Percentiles rank a stretch among this genome's conserved stretches.
Conservation (phyloP, 495 filamentous ascomycete species). For the Aspergillus sclerotioniger region DNA sequence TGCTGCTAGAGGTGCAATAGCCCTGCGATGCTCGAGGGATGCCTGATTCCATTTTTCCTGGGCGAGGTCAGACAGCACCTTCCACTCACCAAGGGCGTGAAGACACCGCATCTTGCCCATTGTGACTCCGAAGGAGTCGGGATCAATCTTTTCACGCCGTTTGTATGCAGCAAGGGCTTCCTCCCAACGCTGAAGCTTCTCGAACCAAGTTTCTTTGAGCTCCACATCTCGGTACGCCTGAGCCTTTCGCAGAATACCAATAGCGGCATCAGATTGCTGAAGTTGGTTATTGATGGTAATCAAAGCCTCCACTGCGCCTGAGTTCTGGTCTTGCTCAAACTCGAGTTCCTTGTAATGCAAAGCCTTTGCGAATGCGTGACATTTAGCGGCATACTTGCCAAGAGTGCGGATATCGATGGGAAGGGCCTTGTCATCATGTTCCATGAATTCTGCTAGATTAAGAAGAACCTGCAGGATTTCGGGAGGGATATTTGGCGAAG, state of each 20-base stretch:
- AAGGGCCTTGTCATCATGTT: conserved; percentile 96
- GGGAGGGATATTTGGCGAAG: conserved; percentile 87
- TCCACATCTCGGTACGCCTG: conserved; percentile 94
- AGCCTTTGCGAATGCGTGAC: conserved; percentile 96
- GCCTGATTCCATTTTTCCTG: conserved; percentile 93
- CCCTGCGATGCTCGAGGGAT: conserved; percentile 74
- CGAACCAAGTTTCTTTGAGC: conserved; percentile 96
- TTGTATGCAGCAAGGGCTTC: conserved; percentile 93
- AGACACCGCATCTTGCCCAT: conserved; percentile 99
- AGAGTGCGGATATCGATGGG: conserved; percentile 94
- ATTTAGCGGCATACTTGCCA: conserved; percentile 89
- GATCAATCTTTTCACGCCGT: conserved; percentile 69
- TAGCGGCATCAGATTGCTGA: conserved; percentile 95
- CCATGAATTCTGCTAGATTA: conserved; percentile 99
- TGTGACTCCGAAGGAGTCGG: conserved; percentile 79
- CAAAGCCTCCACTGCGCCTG: conserved; percentile 91
- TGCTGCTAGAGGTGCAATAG: conserved; percentile 88
- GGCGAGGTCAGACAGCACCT: conserved; percentile 79
- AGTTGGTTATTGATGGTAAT: conserved; percentile 99
- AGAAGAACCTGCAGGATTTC: conserved; percentile 92
- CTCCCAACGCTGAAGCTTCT: conserved; percentile 97
- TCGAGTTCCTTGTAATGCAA: conserved; percentile 98
- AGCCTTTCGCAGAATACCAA: conserved; percentile 91
- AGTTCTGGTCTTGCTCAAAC: conserved; percentile 94
- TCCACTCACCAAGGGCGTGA: conserved; percentile 97